phyloP scores from a whole-genome alignment of 2,329 filamentous ascomycete genomes.

The Epichloe amarillans region DNA sequence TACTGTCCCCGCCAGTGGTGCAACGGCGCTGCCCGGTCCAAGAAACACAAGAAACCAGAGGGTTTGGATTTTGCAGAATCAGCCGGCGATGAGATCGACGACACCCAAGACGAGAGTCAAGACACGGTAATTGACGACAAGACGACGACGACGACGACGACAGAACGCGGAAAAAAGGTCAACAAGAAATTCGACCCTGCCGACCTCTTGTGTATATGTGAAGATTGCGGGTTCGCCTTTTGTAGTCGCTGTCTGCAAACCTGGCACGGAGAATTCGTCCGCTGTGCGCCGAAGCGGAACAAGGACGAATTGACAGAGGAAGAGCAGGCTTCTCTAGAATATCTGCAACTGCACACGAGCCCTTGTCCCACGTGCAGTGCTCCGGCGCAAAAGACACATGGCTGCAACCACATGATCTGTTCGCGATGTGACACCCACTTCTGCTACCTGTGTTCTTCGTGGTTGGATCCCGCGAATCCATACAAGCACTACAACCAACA shows the following conservation, averaged over 20 bases:
- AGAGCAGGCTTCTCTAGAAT: slow-evolving; percentile 76
- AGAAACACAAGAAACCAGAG: slow-evolving; percentile 57
- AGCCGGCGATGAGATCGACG: slow-evolving; percentile 23
- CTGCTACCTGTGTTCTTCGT: slow-evolving; percentile 87
- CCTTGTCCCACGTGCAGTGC: slow-evolving; percentile 79
- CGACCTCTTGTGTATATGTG: slow-evolving; percentile 70
- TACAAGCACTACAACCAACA: slow-evolving; percentile 77
- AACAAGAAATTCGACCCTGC: slow-evolving; percentile 27
- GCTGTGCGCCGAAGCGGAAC: slow-evolving; percentile 54
- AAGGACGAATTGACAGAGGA: slow-evolving; percentile 64
- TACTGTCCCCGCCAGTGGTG: slow-evolving; percentile 93
- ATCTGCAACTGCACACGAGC: slow-evolving; percentile 67
- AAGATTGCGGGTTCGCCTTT: slow-evolving; percentile 82
- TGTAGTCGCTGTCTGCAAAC: slow-evolving; percentile 56
- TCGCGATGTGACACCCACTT: slow-evolving; percentile 84
- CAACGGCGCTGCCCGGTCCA: slow-evolving; percentile 71
- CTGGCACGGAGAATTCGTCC: slow-evolving; percentile 81
- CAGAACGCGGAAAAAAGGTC: neutral
- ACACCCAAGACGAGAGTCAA: slow-evolving; percentile 13
- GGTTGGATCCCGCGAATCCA: slow-evolving; percentile 68
- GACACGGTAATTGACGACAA: neutral
- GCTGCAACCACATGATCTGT: slow-evolving; percentile 96
- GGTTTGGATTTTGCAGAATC: slow-evolving; percentile 46
- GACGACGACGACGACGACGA: neutral
- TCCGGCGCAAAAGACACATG: slow-evolving; percentile 78